Base-by-base conservation (phyloP, 768 basidiomycete genomes). In the Holtermanniella nyarrowii region DNA sequence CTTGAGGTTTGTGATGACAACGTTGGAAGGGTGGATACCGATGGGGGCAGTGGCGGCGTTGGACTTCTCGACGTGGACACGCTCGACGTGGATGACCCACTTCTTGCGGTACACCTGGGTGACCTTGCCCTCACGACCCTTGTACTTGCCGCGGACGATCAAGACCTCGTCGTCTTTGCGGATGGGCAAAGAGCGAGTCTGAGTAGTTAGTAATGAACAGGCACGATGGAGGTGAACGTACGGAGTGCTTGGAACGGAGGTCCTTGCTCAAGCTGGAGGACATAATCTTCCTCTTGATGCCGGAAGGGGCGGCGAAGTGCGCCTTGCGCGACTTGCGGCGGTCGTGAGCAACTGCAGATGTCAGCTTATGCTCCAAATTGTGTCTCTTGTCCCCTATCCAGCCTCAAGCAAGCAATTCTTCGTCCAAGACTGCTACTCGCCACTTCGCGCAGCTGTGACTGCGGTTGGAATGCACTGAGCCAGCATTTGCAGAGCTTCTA, bases 281-380 rank as follows among this genome's bases (percentile, higher is more conserved):
- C 95, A 99, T 96, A 66, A 97, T 90, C 77, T 87, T 90, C 74
- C 95, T 84, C 74, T 93, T 87, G 66, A 88, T 77, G 45, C 87
- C 89, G 42, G 93, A 96, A 46, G 93, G 88, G 41, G 93, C 93
- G 48, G 79, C 79, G 76, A 97, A 96, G 80, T 99, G 95, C 62
- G 86, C 86, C 82, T 95, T 96, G 78, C 90, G 88, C 68, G 84
- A 82, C 82, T 96, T 97, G 81, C 95, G 88, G 73, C 90, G 83
- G 68, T 71, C 70, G 57, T 62, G 60, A 57, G 70, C 70, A 61
- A 69, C 31, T 37, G 31, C 16, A 16, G n/a, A n/a, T n/a, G n/a
- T n/a, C n/a, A n/a, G n/a, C n/a, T n/a, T n/a, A n/a, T n/a, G n/a
- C n/a, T n/a, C n/a, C n/a, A n/a, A n/a, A n/a, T n/a, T n/a, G n/a